phyloP scores from a whole-genome alignment of 306 rosid species.

The Rosa lucieae region DNA sequence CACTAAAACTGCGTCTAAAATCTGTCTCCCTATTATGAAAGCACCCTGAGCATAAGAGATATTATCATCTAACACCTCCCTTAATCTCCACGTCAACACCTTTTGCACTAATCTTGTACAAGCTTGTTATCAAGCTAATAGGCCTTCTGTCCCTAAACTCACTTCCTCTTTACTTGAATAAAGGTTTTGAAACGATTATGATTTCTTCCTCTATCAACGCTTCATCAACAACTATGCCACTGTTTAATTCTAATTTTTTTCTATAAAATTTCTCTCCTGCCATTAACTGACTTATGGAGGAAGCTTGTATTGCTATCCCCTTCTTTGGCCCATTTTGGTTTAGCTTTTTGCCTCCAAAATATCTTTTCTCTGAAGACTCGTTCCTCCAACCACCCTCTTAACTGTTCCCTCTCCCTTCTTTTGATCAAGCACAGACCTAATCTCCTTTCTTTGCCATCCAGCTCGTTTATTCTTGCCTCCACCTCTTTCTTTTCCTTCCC shows the following conservation, averaged over 20 bases:
- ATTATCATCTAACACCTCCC: neutral
- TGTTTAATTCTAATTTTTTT: neutral
- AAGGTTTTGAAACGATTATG: neutral
- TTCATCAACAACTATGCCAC: neutral
- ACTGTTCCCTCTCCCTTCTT: neutral
- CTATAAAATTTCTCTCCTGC: neutral
- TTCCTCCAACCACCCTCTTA: neutral
- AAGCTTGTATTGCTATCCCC: neutral
- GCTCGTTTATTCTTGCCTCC: neutral
- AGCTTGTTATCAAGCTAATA: neutral
- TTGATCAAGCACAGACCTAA: too few relatives aligned
- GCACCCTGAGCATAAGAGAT: neutral
- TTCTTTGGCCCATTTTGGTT: neutral
- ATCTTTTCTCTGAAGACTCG: neutral
- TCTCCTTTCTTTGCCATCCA: neutral
- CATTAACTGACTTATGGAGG: neutral
- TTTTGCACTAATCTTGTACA: neutral
- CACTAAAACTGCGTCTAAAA: neutral
- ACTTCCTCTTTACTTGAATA: neutral
- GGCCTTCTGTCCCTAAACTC: neutral
- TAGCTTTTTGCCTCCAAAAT: neutral
- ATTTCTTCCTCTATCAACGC: neutral
- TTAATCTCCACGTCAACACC: neutral
- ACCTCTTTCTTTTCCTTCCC: too few relatives aligned
- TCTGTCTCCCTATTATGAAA: neutral